Conservation (phyloP, 805 yeast genomes). For the Lipomyces sp. region DNA sequence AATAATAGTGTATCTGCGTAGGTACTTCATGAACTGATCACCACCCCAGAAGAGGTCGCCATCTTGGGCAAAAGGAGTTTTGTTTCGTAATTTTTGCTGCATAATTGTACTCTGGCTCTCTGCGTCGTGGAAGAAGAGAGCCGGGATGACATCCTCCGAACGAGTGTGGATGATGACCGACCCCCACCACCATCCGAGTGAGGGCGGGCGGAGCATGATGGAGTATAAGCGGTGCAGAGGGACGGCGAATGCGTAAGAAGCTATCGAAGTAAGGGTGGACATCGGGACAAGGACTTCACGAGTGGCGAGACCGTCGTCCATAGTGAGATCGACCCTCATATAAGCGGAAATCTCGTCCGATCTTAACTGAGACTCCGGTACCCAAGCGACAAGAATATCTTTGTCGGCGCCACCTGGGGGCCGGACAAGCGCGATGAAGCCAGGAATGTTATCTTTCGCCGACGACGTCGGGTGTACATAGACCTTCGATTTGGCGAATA, state of each 20-base stretch:
- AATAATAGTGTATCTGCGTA: conserved; percentile 61
- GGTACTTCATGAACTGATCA: conserved; percentile 63
- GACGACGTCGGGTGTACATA: conserved; percentile 81
- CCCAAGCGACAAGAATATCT: conserved; percentile 69
- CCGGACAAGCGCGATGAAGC: conserved; percentile 69
- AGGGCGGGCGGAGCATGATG: conserved; percentile 81
- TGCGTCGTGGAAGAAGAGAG: conserved; percentile 90
- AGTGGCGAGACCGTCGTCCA: conserved; percentile 36
- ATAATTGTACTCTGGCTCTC: conserved; percentile 74
- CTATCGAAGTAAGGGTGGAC: conserved; percentile 57
- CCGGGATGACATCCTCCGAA: conserved; percentile 68
- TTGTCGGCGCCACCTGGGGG: conserved; percentile 55
- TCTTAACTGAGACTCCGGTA: conserved; percentile 56
- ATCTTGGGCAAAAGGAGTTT: conserved; percentile 63
- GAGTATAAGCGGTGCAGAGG: conserved; percentile 69
- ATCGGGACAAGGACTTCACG: conserved; percentile 51
- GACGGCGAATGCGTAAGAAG: conserved; percentile 72
- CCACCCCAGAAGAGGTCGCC: conserved; percentile 88
- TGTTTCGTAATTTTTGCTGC: conserved; percentile 63
- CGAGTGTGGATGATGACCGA: conserved; percentile 75
- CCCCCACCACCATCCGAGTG: conserved; percentile 91
- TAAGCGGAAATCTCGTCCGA: conserved; percentile 55
- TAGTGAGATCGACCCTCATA: conserved; percentile 56
- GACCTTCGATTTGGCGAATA: conserved; percentile 56
- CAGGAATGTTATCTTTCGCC: conserved; percentile 76